Conservation (phyloP, 108 stramenopile species). For the Nannochloropsis oceanica region DNA sequence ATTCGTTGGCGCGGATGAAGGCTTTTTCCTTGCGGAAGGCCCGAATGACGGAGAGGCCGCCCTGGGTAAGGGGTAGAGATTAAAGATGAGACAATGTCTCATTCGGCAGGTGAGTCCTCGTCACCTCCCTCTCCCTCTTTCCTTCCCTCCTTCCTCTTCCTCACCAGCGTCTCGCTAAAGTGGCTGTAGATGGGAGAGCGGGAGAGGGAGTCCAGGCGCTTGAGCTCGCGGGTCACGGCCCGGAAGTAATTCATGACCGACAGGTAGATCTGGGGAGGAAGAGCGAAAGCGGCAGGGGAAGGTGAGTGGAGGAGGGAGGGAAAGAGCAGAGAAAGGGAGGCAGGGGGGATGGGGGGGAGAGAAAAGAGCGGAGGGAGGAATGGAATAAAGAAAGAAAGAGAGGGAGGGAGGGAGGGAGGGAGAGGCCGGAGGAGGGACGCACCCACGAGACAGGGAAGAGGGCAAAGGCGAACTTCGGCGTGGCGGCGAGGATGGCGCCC, state of each 20-base stretch:
- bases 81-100: background rate
- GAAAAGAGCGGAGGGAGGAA: background rate
- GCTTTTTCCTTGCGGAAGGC: conserved; percentile 23
- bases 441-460: conserved; percentile 5
- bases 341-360: background rate
- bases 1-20: conserved; percentile 19
- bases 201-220: conserved; percentile 30
- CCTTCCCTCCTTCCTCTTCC: background rate
- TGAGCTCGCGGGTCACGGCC: conserved; percentile 35
- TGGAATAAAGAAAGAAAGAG: background rate
- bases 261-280: conserved; percentile 7
- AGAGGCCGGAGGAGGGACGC: background rate
- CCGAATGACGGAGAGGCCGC: conserved; percentile 27
- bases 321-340: background rate
- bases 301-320: background rate
- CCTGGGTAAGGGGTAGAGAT: background rate
- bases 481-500: conserved; percentile 25
- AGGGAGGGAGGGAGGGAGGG: background rate
- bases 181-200: conserved; percentile 37
- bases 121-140: background rate
- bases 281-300: too few relatives aligned
- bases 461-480: conserved; percentile 20
- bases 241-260: conserved; percentile 28
- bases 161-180: conserved; percentile 32
- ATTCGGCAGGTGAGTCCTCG: background rate